Evolutionary conservation across 2,329 filamentous ascomycete species (phyloP).

Genomic region (Penicillium sumatraense): DNA sequence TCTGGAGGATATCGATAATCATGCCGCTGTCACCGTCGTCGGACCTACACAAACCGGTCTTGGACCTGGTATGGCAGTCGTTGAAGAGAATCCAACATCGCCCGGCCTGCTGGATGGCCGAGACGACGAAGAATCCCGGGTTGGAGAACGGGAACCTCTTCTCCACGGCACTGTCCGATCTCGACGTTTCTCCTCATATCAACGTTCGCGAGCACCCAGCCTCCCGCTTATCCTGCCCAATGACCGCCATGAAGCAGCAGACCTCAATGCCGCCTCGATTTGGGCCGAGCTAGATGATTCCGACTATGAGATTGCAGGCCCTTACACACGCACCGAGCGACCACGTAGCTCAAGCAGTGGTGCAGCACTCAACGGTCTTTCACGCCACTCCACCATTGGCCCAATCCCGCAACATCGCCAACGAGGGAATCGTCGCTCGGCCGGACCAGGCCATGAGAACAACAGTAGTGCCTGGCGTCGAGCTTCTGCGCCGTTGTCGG

Average conservation of each 20-base stretch:
- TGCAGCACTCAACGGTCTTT: conserved; percentile 18
- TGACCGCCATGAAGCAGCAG: conserved; percentile 55
- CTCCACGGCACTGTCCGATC: conserved; percentile 30
- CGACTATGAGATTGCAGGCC: conserved; percentile 41
- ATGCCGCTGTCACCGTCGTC: conserved; percentile 39
- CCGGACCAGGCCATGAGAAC: conserved; percentile 14
- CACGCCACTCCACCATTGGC: conserved; percentile 29
- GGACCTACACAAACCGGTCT: conserved; percentile 70
- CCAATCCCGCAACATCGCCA: conserved; percentile 21
- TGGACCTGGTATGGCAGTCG: conserved; percentile 79
- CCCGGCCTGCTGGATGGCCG: conserved; percentile 27
- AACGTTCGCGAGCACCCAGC: conserved; percentile 42
- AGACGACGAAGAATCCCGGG: conserved; percentile 45
- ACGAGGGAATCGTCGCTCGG: conserved; percentile 28
- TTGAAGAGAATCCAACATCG: conserved; percentile 59
- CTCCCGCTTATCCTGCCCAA: conserved; percentile 34
- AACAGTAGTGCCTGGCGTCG: conserved; percentile 24
- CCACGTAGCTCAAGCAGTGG: conserved; percentile 31
- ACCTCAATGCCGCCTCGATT: conserved; percentile 75
- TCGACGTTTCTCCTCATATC: conserved; percentile 32
- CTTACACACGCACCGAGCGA: conserved; percentile 19
- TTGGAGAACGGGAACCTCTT: conserved; percentile 47
- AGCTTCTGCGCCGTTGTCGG: conserved; percentile 32
- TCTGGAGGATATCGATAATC: conserved; percentile 67
- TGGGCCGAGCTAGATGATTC: conserved; percentile 88